phyloP scores from a whole-genome alignment of 169 alveolate genomes.

The Eimeria necatrix region DNA sequence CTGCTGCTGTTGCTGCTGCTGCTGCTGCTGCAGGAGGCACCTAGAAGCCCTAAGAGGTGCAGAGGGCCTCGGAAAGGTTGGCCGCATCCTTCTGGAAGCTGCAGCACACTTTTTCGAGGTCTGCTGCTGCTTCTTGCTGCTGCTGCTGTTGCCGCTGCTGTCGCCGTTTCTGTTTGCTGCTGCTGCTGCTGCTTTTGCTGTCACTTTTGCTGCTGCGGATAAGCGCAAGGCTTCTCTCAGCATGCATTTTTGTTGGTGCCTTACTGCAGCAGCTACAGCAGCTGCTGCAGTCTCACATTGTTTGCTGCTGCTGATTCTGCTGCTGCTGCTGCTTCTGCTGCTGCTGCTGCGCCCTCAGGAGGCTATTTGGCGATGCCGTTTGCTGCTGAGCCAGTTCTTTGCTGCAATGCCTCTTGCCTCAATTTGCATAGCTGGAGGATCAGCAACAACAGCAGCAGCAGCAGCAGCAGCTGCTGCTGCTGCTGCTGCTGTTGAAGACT shows the following conservation, averaged over 20 bases:
- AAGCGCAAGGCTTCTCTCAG: neutral
- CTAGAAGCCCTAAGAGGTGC: neutral
- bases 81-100: neutral
- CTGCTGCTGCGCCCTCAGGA: slow-evolving; percentile 39
- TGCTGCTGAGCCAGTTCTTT: slow-evolving; percentile 16
- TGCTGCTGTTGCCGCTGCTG: neutral
- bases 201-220: no score
- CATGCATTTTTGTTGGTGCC: neutral
- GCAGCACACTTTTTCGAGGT: neutral
- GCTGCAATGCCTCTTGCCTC: neutral
- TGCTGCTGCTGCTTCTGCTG: slow-evolving; percentile 26
- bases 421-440: slow-evolving; percentile 41
- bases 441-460: slow-evolving; percentile 59
- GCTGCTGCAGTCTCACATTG: neutral
- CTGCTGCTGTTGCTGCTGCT: neutral
- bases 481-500: neutral
- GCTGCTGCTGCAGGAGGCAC: slow-evolving; percentile 21
- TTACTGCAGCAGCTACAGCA: neutral
- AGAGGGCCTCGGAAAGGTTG: neutral
- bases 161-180: neutral
- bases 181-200: neutral
- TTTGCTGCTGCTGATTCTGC: neutral
- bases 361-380: slow-evolving; percentile 47
- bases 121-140: neutral
- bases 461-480: neutral